Conservation (phyloP, 1,284 basidiomycete species). For the Ceratorhiza oryzae-sativae region DNA sequence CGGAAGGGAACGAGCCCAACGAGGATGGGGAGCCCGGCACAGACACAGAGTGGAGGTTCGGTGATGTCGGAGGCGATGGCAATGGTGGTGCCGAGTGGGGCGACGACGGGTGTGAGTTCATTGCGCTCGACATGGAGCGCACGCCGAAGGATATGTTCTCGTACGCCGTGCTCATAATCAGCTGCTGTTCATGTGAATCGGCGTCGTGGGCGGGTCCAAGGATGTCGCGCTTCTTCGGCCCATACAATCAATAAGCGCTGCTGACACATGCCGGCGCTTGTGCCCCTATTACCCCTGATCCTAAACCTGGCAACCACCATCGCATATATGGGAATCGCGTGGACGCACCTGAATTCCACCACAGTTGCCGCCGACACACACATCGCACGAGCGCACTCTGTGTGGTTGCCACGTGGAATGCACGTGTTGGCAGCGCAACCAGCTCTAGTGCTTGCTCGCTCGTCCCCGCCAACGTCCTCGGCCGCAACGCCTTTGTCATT, state of each 20-base stretch:
- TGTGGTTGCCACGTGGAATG: constrained; percentile 37
- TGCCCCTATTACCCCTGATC: constrained; percentile 17
- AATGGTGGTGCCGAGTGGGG: constrained; percentile 27
- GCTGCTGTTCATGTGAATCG: constrained; percentile 6
- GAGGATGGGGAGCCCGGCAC: constrained; percentile 27
- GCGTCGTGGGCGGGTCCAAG: constrained; percentile 17
- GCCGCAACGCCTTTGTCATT: constrained; percentile 27
- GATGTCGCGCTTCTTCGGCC: not conserved
- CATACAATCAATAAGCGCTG: not conserved
- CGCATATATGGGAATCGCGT: not conserved
- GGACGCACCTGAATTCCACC: not conserved
- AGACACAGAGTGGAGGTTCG: constrained; percentile 24
- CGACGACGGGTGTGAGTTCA: constrained; percentile 17
- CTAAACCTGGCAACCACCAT: constrained; percentile 7
- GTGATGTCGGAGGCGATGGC: constrained; percentile 35
- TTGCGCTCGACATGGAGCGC: constrained; percentile 21
- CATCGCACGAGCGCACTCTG: constrained; percentile 25
- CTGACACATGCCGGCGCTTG: constrained; percentile 18
- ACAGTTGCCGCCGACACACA: not conserved
- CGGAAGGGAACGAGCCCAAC: constrained; percentile 27
- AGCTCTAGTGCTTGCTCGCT: not conserved
- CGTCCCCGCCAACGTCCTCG: constrained; percentile 14
- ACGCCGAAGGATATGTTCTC: constrained; percentile 33
- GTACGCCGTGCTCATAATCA: constrained; percentile 15
- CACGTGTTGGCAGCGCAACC: constrained; percentile 26